A percentile compares a stretch with the other conserved stretches of the same genome.
Conservation (phyloP, 306 rosid genomes). For the Lupinus albus region DNA sequence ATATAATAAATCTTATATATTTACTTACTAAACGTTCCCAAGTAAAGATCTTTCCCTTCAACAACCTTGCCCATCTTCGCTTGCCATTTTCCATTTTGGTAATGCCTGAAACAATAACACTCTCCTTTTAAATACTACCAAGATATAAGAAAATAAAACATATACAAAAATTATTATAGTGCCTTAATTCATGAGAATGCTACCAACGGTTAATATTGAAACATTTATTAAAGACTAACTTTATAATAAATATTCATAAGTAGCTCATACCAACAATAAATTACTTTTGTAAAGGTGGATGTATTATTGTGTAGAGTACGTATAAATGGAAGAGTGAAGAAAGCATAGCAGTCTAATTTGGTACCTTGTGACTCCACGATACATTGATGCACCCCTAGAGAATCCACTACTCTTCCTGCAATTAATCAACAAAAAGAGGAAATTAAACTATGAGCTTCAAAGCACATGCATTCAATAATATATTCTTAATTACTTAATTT, state of each 20-base stretch:
- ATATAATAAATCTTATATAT: not conserved
- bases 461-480: not conserved
- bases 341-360: not conserved
- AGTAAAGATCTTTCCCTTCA: constrained; percentile 75
- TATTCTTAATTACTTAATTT: not conserved
- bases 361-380: constrained; percentile 79
- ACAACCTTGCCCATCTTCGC: constrained; percentile 84
- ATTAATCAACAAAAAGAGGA: constrained; percentile 13
- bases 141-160: too few species aligned
- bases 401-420: constrained; percentile 81
- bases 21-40: constrained; percentile 75
- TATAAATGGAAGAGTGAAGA: not conserved
- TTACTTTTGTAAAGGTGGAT: not conserved
- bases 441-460: not conserved
- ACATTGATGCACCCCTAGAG: constrained; percentile 84
- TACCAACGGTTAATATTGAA: not conserved
- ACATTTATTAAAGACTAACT: too few species aligned
- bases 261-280: too few species aligned
- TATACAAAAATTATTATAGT: too few species aligned
- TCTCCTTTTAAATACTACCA: too few species aligned
- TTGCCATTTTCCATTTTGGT: constrained; percentile 83
- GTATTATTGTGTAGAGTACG: not conserved
- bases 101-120: constrained; percentile 47
- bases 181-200: too few species aligned
- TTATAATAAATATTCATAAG: too few species aligned